A percentile compares a stretch with the other conserved stretches of the same genome.
Evolutionary conservation across 2,329 filamentous ascomycete genomes (phyloP).

Genomic region (Amauroascus verrucosus): DNA sequence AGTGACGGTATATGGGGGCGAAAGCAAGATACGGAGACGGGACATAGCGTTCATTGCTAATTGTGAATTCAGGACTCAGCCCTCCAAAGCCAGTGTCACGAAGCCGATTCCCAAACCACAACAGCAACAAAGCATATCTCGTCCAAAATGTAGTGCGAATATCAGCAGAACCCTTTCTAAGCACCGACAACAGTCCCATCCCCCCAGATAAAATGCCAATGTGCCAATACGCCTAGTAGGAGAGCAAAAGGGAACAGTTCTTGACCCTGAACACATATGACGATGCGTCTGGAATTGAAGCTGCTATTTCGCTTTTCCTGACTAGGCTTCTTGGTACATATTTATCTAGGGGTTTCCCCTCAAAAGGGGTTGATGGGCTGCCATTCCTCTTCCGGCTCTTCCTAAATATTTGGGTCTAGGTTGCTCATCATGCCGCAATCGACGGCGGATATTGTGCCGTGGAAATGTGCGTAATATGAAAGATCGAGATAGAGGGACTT

Average conservation of each 20-base stretch:
- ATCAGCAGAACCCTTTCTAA: slow-evolving; percentile 41
- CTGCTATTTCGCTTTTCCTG: background rate
- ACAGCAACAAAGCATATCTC: background rate
- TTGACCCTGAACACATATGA: slow-evolving; percentile 14
- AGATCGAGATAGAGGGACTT: background rate
- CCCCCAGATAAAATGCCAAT: slow-evolving; percentile 9
- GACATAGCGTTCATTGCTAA: background rate
- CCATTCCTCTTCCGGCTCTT: slow-evolving; percentile 42
- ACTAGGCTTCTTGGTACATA: slow-evolving; percentile 1
- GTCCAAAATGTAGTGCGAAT: slow-evolving; percentile 10
- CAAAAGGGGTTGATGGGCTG: slow-evolving; percentile 16
- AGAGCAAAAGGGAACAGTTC: slow-evolving; percentile 13
- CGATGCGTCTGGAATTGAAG: slow-evolving; percentile 12
- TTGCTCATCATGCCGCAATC: slow-evolving; percentile 32
- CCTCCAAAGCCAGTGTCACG: background rate
- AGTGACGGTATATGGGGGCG: background rate
- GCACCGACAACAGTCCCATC: slow-evolving; percentile 34
- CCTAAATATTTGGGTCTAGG: slow-evolving; percentile 35
- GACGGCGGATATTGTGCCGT: background rate
- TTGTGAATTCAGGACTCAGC: background rate
- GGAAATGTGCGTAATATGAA: background rate
- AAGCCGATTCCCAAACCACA: background rate
- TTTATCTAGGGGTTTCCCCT: slow-evolving; percentile 1
- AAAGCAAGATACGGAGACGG: background rate
- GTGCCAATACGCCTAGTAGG: slow-evolving; percentile 10